Percentiles rank a stretch among this genome's conserved stretches.
Evolutionary conservation across 805 yeast species (phyloP).

Genomic region (Saccharomycopsis sp.): DNA sequence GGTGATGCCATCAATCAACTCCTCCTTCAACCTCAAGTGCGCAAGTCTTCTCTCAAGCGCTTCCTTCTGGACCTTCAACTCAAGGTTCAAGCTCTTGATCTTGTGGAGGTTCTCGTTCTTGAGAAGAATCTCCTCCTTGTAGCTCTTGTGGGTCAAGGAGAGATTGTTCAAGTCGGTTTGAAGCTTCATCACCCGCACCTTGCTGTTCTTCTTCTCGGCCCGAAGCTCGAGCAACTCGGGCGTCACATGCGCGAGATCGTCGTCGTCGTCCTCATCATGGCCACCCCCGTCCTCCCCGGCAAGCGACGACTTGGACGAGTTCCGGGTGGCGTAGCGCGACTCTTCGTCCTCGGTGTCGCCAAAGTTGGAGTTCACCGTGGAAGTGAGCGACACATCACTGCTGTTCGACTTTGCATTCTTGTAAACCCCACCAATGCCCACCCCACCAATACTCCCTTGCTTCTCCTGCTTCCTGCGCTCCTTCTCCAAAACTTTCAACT

Average conservation of each 20-base stretch:
- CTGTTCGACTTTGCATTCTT: constrained; percentile 1
- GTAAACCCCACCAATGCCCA: not conserved
- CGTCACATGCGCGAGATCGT: not conserved
- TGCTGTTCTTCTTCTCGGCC: constrained; percentile 11
- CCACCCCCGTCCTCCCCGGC: constrained; percentile 3
- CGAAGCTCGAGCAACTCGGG: constrained; percentile 10
- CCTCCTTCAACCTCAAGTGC: constrained; percentile 14
- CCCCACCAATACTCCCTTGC: constrained; percentile 5
- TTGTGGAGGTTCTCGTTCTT: constrained; percentile 16
- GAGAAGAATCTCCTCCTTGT: constrained; percentile 16
- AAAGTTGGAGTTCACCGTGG: constrained; percentile 5
- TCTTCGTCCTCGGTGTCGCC: constrained; percentile 5
- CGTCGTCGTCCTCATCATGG: too few species aligned
- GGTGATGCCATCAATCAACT: constrained; percentile 12
- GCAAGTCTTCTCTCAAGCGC: constrained; percentile 8
- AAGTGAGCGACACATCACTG: constrained; percentile 6
- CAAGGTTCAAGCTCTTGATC: constrained; percentile 10
- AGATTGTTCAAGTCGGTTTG: constrained; percentile 19
- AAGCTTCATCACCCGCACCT: constrained; percentile 14
- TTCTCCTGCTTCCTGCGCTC: constrained; percentile 4
- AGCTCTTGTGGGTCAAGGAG: constrained; percentile 17
- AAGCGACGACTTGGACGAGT: constrained; percentile 4
- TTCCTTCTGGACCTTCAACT: constrained; percentile 17
- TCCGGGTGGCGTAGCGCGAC: not conserved
- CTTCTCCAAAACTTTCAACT: constrained; percentile 13